Evolutionary conservation across 805 yeast species (phyloP).

Genomic region (Wickerhamiella siamensis): DNA sequence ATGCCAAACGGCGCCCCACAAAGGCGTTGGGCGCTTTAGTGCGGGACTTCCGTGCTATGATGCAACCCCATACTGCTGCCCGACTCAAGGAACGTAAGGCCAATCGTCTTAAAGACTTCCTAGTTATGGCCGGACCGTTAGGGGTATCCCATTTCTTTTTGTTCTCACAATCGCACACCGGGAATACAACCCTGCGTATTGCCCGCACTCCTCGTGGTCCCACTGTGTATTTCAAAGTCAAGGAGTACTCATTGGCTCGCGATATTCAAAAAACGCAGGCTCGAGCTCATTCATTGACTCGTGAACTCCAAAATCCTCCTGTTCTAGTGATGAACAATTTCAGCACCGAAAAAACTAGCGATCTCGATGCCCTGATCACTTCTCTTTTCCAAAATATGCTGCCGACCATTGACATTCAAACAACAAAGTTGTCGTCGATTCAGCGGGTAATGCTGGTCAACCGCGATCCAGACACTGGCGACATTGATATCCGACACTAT

Average conservation of each 20-base stretch:
- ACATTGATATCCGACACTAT: constrained; percentile 78
- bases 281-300: constrained; percentile 64
- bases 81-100: constrained; percentile 73
- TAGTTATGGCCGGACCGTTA: constrained; percentile 97
- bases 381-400: constrained; percentile 91
- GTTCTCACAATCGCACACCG: constrained; percentile 61
- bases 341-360: constrained; percentile 43
- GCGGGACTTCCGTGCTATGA: constrained; percentile 68
- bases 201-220: constrained; percentile 93
- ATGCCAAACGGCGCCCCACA: constrained; percentile 45
- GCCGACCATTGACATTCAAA: constrained; percentile 85
- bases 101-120: constrained; percentile 77
- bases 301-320: constrained; percentile 61
- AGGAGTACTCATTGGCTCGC: constrained; percentile 62
- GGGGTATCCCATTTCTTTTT: constrained; percentile 82
- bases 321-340: constrained; percentile 89
- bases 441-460: constrained; percentile 75
- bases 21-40: constrained; percentile 76
- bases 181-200: constrained; percentile 67
- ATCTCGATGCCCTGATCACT: constrained; percentile 65
- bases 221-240: constrained; percentile 67
- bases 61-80: constrained; percentile 96
- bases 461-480: constrained; percentile 54
- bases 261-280: constrained; percentile 60
- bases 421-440: constrained; percentile 57